phyloP scores from a whole-genome alignment of 2,329 filamentous ascomycete genomes.

The Trichothecium sympodiale region DNA sequence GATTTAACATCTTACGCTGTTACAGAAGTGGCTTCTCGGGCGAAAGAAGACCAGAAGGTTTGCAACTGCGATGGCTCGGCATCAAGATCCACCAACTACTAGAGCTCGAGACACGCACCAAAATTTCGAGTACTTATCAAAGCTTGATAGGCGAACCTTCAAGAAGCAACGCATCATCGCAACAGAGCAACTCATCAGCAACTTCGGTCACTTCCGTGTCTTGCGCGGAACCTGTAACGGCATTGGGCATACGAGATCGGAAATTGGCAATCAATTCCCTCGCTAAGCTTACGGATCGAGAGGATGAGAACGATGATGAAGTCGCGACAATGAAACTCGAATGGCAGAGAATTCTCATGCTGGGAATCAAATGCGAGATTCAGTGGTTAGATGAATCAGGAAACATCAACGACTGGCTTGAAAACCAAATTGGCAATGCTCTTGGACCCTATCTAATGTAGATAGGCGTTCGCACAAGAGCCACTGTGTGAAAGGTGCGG shows the following conservation, averaged over 20 bases:
- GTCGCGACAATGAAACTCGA: slow-evolving; percentile 37
- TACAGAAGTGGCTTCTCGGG: slow-evolving; percentile 63
- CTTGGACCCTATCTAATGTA: slow-evolving; percentile 1
- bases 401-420: slow-evolving; percentile 38
- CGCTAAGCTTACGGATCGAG: slow-evolving; percentile 23
- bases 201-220: slow-evolving; percentile 13
- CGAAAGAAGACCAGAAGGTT: slow-evolving; percentile 40
- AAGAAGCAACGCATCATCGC: background rate
- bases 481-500: slow-evolving; percentile 25
- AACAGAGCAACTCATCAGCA: background rate
- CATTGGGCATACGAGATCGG: slow-evolving; percentile 45
- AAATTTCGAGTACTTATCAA: background rate
- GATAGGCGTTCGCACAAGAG: background rate
- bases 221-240: slow-evolving; percentile 16
- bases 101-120: slow-evolving; percentile 1
- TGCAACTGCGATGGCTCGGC: slow-evolving; percentile 54
- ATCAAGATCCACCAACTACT: slow-evolving; percentile 33
- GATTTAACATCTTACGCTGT: slow-evolving; percentile 60
- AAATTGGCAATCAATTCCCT: slow-evolving; percentile 45
- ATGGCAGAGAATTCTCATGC: slow-evolving; percentile 61
- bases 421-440: slow-evolving; percentile 23
- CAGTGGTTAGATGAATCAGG: slow-evolving; percentile 53
- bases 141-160: background rate
- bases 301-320: slow-evolving; percentile 15
- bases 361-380: slow-evolving; percentile 69